Base-by-base conservation (phyloP, 2,329 filamentous ascomycete species). In the Xylariales sp. region DNA sequence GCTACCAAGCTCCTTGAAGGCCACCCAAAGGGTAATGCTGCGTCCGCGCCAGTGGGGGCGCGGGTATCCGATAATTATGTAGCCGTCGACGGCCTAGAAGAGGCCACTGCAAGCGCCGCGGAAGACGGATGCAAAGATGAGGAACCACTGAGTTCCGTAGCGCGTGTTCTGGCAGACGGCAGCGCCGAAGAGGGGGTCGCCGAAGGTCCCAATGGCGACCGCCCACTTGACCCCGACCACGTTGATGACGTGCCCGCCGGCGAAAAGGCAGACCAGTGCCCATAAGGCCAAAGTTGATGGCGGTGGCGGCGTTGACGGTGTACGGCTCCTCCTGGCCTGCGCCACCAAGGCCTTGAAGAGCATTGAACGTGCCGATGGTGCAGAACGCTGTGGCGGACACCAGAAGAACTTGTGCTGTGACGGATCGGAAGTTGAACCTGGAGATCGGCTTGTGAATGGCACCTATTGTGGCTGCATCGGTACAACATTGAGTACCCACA, bases 101-200 rank as follows among this genome's bases (percentile, higher is more conserved):
- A 55, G 20, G 1, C 53, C 50, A 5, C 50, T 45, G 3, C 41
- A 46, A 2, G 49, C 33, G 13, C 47, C 45, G 14, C 49, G 56
- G 13, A 50, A 47, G 3, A 49, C 52, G 4, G 54, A 50, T 2
- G 51, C 53, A 15, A 54, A 37, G 23, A 51, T 53, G 11, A 51
- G 40, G 35, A 50, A 49, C 47, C 49, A 52, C 13, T 51, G 40
- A 2, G 35, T 51, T 8, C 54, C 53, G 29, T 54, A 55, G 2
- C 48, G 47, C 24, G 54, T 57, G 40, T 54, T 56, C 13, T 46
- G 42, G 31, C 56, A 55, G 5, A 57, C 37, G 0, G 48, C 48
- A 5, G 54, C 51, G 1, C 50, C 49, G 34, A 51, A 57, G 5
- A 57, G 17, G 7, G 43, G 45, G 20, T 50, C 56, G 7, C 54